phyloP scores from a whole-genome alignment of 345 rosid genomes.

The Eucalyptus dawsonii region DNA sequence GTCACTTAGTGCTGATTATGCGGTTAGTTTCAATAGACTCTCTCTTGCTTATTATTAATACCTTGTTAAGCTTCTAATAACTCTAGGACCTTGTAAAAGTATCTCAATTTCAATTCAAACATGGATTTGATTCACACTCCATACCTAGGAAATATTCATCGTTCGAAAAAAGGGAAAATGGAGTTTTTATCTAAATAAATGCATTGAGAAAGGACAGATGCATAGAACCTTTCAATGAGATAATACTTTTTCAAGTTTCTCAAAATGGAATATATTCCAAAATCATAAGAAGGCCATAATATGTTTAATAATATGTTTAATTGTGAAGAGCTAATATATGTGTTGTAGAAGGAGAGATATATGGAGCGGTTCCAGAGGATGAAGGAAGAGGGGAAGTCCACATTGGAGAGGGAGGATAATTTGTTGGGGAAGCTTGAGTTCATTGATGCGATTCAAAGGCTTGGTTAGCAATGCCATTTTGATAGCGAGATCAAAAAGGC shows the following conservation, averaged over 20 bases:
- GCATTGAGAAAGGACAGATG: no score
- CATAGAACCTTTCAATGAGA: no score
- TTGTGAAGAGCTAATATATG: not conserved
- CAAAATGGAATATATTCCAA: not conserved
- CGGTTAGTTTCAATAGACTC: not conserved
- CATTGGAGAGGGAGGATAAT: not conserved
- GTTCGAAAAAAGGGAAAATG: no score
- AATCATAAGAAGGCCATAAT: not conserved
- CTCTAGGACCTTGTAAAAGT: no score
- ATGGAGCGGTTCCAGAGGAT: not conserved
- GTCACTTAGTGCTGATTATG: not conserved
- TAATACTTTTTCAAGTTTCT: no score
- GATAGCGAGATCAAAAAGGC: not conserved
- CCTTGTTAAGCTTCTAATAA: not conserved
- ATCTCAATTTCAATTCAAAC: no score
- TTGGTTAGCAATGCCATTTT: conserved; percentile 4
- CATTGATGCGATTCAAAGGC: conserved; percentile 2
- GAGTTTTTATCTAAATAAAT: no score
- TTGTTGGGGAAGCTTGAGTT: not conserved
- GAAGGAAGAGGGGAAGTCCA: not conserved
- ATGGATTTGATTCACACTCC: no score
- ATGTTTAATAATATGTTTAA: not conserved
- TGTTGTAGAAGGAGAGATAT: not conserved
- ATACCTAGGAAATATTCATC: no score
- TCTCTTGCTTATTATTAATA: not conserved